Evolutionary conservation across 495 filamentous ascomycete species (phyloP).

Genomic region (Aspergillus egyptiacus): DNA sequence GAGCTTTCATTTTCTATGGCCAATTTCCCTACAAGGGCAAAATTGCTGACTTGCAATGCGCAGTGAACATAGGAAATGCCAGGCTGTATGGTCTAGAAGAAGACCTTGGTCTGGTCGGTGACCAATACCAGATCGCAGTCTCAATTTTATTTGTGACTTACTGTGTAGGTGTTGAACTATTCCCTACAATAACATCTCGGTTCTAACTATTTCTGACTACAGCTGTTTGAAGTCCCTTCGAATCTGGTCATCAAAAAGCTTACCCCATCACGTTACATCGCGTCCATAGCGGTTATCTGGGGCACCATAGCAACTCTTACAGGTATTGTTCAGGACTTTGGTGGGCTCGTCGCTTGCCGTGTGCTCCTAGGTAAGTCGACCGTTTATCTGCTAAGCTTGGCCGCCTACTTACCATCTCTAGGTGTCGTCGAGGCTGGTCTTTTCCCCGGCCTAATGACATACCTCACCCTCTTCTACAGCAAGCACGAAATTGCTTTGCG

Average conservation of each 20-base stretch:
- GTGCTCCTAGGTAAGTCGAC: conserved; percentile 40
- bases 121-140: conserved; percentile 65
- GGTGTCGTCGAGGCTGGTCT: conserved; percentile 49
- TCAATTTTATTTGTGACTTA: conserved; percentile 72
- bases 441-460: conserved; percentile 55
- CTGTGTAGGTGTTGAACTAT: conserved; percentile 32
- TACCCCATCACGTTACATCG: conserved; percentile 66
- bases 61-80: conserved; percentile 75
- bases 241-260: conserved; percentile 80
- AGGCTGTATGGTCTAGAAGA: conserved; percentile 61
- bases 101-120: conserved; percentile 54
- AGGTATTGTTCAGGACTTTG: conserved; percentile 57
- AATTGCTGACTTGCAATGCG: conserved; percentile 10
- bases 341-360: conserved; percentile 48
- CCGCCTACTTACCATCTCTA: neutral
- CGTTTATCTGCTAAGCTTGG: neutral
- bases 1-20: no score
- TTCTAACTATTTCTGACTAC: neutral
- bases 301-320: conserved; percentile 65
- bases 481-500: conserved; percentile 68
- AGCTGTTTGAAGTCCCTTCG: conserved; percentile 43
- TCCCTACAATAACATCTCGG: neutral
- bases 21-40: no score
- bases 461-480: conserved; percentile 70
- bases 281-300: conserved; percentile 58